These are phyloP conservation scores for Penicillium paradoxum DNA, from an alignment of 495 filamentous ascomycete species.

Conservation along the genomic window DNA sequence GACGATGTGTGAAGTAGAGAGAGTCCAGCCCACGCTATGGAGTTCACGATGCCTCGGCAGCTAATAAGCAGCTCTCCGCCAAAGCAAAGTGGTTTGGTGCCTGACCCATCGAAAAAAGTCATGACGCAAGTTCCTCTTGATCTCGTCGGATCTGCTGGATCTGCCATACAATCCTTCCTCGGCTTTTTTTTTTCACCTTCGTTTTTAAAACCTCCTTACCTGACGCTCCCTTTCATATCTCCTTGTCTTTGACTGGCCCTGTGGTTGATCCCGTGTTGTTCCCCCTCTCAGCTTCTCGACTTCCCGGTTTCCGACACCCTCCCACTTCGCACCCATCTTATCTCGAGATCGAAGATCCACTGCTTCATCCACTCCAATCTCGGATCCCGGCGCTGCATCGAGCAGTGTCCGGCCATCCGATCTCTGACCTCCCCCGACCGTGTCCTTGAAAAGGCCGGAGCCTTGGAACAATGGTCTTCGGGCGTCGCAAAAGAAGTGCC, in stretches of 20 bases:
- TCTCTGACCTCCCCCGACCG: conserved; percentile 1
- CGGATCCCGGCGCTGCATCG: conserved; percentile 26
- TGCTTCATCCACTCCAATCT: conserved; percentile 10
- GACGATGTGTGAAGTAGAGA: too few relatives aligned
- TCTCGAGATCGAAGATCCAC: conserved; percentile 4
- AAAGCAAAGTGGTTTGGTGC: too few relatives aligned
- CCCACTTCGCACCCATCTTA: conserved; percentile 1
- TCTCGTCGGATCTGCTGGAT: conserved; percentile 4
- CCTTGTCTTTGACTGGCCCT: conserved; percentile 1
- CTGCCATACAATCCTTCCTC: background rate
- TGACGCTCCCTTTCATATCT: conserved; percentile 1
- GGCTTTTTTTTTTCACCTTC: background rate
- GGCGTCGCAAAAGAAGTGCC: conserved; percentile 44
- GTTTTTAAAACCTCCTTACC: background rate
- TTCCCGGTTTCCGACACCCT: conserved; percentile 3
- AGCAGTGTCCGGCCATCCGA: conserved; percentile 26
- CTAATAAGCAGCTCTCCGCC: too few relatives aligned
- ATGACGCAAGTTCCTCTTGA: conserved; percentile 29
- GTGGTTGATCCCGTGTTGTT: conserved; percentile 3
- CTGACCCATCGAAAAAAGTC: conserved; percentile 14
- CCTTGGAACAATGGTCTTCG: conserved; percentile 44
- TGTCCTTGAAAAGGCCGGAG: background rate
- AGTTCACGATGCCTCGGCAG: too few relatives aligned
- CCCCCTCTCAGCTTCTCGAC: conserved; percentile 1
- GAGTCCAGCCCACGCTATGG: too few relatives aligned